Evolutionary conservation across 2,329 filamentous ascomycete species (phyloP).

Genomic region (Epichloe baconii): DNA sequence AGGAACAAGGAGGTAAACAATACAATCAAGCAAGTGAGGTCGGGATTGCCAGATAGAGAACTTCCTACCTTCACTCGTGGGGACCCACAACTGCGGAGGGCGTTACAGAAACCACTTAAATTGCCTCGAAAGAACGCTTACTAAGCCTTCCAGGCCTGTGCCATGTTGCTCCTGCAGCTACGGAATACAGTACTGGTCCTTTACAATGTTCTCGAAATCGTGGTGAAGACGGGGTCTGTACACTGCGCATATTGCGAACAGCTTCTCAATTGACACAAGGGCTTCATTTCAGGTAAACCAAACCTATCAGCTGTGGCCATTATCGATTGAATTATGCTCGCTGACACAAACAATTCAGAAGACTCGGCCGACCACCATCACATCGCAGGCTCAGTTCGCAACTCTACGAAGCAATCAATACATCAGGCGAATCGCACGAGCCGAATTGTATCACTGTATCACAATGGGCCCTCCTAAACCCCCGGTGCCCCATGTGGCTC

Average conservation of each 20-base stretch:
- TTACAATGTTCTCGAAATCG: background rate
- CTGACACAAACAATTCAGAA: background rate
- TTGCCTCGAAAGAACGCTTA: background rate
- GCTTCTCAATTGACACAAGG: background rate
- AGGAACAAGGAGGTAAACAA: too few species aligned
- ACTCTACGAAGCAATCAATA: background rate
- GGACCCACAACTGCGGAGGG: too few species aligned
- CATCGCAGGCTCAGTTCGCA: background rate
- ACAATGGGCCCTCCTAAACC: slow-evolving; percentile 23
- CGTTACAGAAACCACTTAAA: background rate
- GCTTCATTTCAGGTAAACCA: background rate
- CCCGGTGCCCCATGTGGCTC: slow-evolving; percentile 35
- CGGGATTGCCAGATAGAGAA: too few species aligned
- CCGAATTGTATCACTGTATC: background rate
- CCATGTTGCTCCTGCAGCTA: background rate
- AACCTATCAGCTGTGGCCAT: background rate
- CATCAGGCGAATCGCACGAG: background rate
- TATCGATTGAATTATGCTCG: background rate
- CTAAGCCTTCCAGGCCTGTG: background rate
- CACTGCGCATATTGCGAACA: background rate
- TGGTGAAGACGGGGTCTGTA: background rate
- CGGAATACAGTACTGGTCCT: too few species aligned
- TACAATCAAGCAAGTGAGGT: too few species aligned
- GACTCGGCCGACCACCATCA: background rate
- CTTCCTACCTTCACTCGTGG: too few species aligned